These are phyloP conservation scores for Solanum appendiculatum DNA, from an alignment of 257 asterid species.

Conservation along the genomic window DNA sequence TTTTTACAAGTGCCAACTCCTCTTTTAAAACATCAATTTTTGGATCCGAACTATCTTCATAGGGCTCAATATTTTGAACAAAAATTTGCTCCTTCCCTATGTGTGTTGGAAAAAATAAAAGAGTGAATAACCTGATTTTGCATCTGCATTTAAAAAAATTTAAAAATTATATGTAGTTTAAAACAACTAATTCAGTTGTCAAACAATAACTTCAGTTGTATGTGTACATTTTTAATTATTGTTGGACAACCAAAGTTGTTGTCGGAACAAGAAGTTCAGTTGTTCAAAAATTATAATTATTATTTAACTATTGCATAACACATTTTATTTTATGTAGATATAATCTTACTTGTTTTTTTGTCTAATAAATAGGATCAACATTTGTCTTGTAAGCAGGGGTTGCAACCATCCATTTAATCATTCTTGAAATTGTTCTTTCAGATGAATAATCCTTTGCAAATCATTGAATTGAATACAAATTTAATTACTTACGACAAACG, in stretches of 20 bases:
- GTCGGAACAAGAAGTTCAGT: neutral
- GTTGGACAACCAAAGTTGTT: neutral
- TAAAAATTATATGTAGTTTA: neutral
- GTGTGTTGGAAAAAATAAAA: neutral
- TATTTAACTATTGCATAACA: no score
- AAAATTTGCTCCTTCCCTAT: neutral
- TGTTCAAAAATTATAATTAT: no score
- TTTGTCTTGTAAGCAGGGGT: no score
- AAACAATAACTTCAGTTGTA: neutral
- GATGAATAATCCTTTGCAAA: no score
- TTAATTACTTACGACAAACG: no score
- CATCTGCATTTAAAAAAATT: neutral
- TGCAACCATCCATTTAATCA: no score
- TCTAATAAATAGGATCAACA: no score
- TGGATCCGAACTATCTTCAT: neutral
- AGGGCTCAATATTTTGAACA: neutral
- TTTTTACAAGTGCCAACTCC: neutral
- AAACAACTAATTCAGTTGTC: neutral
- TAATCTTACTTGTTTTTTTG: no score
- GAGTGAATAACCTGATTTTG: neutral
- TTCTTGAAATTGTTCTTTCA: no score
- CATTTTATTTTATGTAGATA: no score
- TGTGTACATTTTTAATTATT: no score
- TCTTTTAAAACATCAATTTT: neutral
- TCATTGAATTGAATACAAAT: no score